These are phyloP conservation scores for Plasmodium adleri DNA, from an alignment of 169 alveolate genomes.

Conservation along the genomic window DNA sequence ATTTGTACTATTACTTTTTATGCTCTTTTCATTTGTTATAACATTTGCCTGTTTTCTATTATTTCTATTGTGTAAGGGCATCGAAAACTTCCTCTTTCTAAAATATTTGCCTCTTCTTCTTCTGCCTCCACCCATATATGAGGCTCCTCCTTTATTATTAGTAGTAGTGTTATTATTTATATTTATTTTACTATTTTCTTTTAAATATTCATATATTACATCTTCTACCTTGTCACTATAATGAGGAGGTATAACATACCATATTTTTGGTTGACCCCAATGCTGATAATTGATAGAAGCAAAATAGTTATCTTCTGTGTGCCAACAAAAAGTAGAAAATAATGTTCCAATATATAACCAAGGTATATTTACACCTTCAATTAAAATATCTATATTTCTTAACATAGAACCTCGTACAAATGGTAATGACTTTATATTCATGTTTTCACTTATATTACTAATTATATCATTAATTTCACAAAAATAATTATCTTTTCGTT, in stretches of 20 bases:
- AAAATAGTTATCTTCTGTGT: conserved; percentile 95
- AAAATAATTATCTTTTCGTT: conserved; percentile 26
- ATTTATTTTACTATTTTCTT: conserved; percentile 13
- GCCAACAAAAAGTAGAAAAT: conserved; percentile 96
- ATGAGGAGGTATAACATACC: conserved; percentile 93
- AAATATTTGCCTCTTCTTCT: conserved; percentile 3
- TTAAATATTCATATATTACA: conserved; percentile 80
- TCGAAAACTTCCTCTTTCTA: neutral
- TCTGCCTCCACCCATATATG: neutral
- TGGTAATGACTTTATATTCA: conserved; percentile 84
- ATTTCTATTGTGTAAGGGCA: neutral
- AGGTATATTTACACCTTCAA: conserved; percentile 95
- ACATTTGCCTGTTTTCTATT: neutral
- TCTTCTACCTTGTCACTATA: conserved; percentile 90
- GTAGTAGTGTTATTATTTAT: too few relatives aligned
- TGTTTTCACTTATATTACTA: conserved; percentile 80
- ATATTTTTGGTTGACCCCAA: conserved; percentile 94
- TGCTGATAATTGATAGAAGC: conserved; percentile 95
- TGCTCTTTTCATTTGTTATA: neutral
- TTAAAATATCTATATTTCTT: conserved; percentile 79
- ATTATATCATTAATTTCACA: conserved; percentile 60
- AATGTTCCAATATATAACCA: conserved; percentile 94
- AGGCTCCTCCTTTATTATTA: too few relatives aligned
- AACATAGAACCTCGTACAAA: conserved; percentile 86
- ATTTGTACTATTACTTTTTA: neutral